phyloP scores from a whole-genome alignment of 2,329 filamentous ascomycete species.

The Botrytis porri region DNA sequence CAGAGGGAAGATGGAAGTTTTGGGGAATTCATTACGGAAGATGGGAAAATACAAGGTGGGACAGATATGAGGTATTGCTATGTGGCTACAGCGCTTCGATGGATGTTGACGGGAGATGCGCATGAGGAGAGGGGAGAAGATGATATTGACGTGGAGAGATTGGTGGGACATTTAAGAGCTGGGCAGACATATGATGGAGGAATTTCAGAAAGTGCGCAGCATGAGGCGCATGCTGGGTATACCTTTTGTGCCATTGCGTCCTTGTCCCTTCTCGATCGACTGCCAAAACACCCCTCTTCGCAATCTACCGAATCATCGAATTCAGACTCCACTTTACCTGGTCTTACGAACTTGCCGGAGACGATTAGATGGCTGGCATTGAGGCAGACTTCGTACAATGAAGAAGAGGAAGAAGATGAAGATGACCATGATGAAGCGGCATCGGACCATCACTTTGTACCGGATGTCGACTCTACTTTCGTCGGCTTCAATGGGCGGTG shows the following conservation, averaged over 20 bases:
- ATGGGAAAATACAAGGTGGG: conserved; percentile 66
- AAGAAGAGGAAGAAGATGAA: conserved; percentile 41
- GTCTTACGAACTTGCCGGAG: conserved; percentile 38
- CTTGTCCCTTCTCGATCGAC: conserved; percentile 61
- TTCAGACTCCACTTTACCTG: conserved; percentile 34
- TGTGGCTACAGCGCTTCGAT: conserved; percentile 75
- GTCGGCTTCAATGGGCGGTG: conserved; percentile 85
- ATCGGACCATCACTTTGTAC: conserved; percentile 10
- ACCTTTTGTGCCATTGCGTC: conserved; percentile 84
- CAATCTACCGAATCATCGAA: conserved; percentile 17
- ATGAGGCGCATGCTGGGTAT: conserved; percentile 63
- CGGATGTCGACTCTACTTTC: conserved; percentile 36
- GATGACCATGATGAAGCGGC: conserved; percentile 21
- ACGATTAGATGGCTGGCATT: conserved; percentile 56
- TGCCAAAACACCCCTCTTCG: conserved; percentile 27
- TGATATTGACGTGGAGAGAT: conserved; percentile 71
- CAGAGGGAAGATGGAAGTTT: conserved; percentile 88
- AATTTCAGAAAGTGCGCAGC: conserved; percentile 37
- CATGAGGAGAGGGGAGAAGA: conserved; percentile 49
- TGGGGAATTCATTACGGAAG: conserved; percentile 69
- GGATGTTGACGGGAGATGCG: conserved; percentile 69
- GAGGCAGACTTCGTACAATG: conserved; percentile 60
- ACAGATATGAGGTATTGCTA: conserved; percentile 87
- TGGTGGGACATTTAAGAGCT: conserved; percentile 67
- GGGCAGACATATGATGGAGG: conserved; percentile 49